phyloP scores from a whole-genome alignment of 2,329 filamentous ascomycete genomes.

The Tetracladium maxilliforme region DNA sequence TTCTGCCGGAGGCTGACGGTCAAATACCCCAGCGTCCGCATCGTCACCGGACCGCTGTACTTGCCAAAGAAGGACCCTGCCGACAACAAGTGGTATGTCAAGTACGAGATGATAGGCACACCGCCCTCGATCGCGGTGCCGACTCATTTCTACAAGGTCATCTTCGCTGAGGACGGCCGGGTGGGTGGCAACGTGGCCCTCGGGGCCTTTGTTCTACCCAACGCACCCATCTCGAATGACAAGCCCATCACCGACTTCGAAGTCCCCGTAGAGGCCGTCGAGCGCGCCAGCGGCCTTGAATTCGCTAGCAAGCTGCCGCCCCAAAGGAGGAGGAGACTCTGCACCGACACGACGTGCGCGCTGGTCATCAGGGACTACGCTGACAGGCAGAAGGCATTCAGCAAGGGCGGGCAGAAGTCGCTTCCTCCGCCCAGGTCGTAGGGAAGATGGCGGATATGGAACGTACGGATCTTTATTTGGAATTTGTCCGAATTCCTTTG shows the following conservation, averaged over 20 bases:
- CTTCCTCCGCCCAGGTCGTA: too few species aligned
- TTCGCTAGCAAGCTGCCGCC: slow-evolving; percentile 71
- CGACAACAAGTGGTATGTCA: slow-evolving; percentile 91
- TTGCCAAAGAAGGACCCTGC: slow-evolving; percentile 66
- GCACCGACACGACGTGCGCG: slow-evolving; percentile 73
- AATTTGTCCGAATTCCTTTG: too few species aligned
- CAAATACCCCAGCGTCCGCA: slow-evolving; percentile 72
- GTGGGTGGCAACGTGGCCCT: slow-evolving; percentile 64
- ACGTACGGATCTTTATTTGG: too few species aligned
- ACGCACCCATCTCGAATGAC: slow-evolving; percentile 73
- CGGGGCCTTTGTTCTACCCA: slow-evolving; percentile 89
- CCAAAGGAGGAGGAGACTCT: slow-evolving; percentile 63
- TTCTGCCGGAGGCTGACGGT: slow-evolving; percentile 77
- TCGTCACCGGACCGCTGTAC: slow-evolving; percentile 90
- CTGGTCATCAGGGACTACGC: slow-evolving; percentile 71
- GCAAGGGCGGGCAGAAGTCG: too few species aligned
- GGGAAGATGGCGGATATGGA: too few species aligned
- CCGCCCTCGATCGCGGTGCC: slow-evolving; percentile 92
- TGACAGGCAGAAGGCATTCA: slow-evolving; percentile 42
- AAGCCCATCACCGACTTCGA: slow-evolving; percentile 87
- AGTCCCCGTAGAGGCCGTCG: slow-evolving; percentile 83
- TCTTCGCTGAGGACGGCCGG: slow-evolving; percentile 78
- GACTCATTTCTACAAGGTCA: slow-evolving; percentile 98
- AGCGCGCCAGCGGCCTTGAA: slow-evolving; percentile 82
- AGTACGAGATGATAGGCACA: slow-evolving; percentile 87